Base-by-base conservation (phyloP, 1,139 yeast genomes). In the Geotrichum aggregatum region DNA sequence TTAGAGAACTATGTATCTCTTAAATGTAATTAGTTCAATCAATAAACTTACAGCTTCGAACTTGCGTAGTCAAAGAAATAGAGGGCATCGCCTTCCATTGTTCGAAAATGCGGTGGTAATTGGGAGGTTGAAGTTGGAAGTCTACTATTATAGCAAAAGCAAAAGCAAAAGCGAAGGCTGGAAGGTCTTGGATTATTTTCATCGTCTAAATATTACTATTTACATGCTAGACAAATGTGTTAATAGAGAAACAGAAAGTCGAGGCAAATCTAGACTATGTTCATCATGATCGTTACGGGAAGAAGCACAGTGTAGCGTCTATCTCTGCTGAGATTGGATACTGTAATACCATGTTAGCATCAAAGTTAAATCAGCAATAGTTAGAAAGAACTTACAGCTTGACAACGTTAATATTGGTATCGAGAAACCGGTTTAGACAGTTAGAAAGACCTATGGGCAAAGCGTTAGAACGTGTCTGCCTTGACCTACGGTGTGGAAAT, bases 401-500 rank as follows among this genome's bases (percentile, higher is more conserved):
- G 22, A 89, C 95, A 44, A 91, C 85, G 70, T 83, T 81, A 66
- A 87, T 84, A 69, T 89, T 89, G 45, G 95, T 84, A 66, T 91
- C 97, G 62, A 91, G 76, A 68, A 84, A 91, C 61, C 95, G 74
- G 72, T 87, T 85, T 62, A 89, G 79, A 68, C 97, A 91, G 73
- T 86, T 86, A 55, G 76, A 72, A 67, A 89, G 73, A 51, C 64
- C 63, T 59, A 38, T 18, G 34, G 51, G 35, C 35, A 44, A 13
- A 10, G 24, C 16, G 26, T 26, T 31, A n/a, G 35, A 11, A 24
- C 34, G 18, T 18, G 11, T 11, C 31, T 5, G 16, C 10, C 10
- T 3, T 24, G 18, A 46, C 13, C 21, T 8, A 19, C 4, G 14
- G 30, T 18, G 18, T 16, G 13, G 7, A 31, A 19, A 16, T 8